Conservation (phyloP, 305 asterid species). For the Striga hermonthica region DNA sequence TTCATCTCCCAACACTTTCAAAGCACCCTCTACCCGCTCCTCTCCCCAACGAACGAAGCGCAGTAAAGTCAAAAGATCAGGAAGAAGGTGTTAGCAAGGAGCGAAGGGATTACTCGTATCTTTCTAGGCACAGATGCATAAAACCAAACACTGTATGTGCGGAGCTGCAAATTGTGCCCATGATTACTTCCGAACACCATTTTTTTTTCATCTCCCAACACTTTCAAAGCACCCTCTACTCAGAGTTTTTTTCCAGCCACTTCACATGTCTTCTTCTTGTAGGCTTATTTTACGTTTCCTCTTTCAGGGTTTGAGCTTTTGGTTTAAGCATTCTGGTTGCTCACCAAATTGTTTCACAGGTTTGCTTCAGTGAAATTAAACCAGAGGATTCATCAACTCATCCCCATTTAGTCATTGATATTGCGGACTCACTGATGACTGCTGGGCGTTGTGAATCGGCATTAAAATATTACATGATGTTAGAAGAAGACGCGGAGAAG, state of each 20-base stretch:
- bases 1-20: not conserved
- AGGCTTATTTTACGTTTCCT: constrained; percentile 11
- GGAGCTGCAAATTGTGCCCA: not conserved
- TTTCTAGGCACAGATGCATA: not conserved
- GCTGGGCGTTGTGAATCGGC: constrained; percentile 52
- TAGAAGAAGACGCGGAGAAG: constrained; percentile 43
- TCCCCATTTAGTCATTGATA: constrained; percentile 45
- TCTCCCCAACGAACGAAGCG: too few species aligned
- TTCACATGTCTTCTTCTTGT: constrained; percentile 15
- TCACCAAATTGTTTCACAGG: constrained; percentile 39
- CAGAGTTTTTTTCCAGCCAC: not conserved
- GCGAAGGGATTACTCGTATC: too few species aligned
- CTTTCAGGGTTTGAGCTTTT: constrained; percentile 18
- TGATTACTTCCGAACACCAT: not conserved
- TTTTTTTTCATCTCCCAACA: not conserved
- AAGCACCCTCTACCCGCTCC: constrained; percentile 1
- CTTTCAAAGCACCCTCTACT: not conserved
- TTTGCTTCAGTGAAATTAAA: constrained; percentile 41
- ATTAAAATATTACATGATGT: constrained; percentile 56
- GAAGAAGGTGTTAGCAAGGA: too few species aligned
- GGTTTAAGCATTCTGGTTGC: constrained; percentile 26
- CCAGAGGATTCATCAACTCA: constrained; percentile 38
- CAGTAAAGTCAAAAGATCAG: too few species aligned
- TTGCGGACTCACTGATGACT: constrained; percentile 59
- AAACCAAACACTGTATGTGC: not conserved